A percentile compares a stretch with the other conserved stretches of the same genome.
phyloP scores from a whole-genome alignment of 192 early-diverging fungal genomes.

The Dimargaris verticillata region DNA sequence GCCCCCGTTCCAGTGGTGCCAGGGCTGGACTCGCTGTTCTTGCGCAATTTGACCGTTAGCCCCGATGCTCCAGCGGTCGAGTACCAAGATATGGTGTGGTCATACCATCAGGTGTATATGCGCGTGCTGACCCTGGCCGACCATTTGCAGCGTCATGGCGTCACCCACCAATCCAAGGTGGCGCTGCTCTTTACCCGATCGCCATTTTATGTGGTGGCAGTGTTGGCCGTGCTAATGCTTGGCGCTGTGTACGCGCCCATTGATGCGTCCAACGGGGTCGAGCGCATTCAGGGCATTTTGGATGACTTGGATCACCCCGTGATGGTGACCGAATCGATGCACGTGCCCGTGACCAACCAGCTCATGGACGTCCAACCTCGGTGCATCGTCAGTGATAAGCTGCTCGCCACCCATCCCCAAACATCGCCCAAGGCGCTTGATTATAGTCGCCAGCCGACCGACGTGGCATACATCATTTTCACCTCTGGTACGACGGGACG shows the following conservation, averaged over 20 bases:
- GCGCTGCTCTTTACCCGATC: background rate
- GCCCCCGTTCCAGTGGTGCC: background rate
- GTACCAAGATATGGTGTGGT: background rate
- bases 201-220: background rate
- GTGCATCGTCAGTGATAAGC: background rate
- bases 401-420: background rate
- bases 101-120: background rate
- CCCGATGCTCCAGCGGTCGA: background rate
- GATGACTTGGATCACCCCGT: background rate
- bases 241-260: constrained; percentile 5
- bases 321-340: background rate
- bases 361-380: background rate
- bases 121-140: background rate
- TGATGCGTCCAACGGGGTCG: background rate
- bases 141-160: background rate
- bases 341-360: background rate
- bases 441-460: background rate
- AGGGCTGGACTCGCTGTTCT: background rate
- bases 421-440: background rate
- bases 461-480: constrained; percentile 2
- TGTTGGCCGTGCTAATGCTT: constrained; percentile 4
- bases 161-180: background rate
- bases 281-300: background rate
- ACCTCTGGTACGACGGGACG: constrained; percentile 4
- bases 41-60: background rate